Evolutionary conservation across 768 basidiomycete genomes (phyloP).

Genomic region (Pleurotus tuber-regium): DNA sequence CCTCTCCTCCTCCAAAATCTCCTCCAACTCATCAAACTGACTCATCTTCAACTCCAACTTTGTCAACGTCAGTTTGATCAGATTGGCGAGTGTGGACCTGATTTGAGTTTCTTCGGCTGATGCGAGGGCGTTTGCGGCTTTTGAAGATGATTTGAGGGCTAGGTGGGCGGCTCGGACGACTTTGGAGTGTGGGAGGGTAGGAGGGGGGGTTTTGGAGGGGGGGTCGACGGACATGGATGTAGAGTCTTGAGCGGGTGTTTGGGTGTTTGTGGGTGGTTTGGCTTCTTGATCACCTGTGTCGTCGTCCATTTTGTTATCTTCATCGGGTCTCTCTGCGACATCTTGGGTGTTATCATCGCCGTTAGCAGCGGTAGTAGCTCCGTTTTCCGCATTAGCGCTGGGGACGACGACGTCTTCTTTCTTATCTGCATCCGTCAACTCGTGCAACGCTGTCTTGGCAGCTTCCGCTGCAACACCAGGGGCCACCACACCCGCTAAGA

Average conservation of each 20-base stretch:
- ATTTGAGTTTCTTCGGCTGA: slow-evolving; percentile 82
- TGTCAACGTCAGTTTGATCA: slow-evolving; percentile 80
- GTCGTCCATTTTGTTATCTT: slow-evolving; percentile 47
- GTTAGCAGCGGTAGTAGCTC: slow-evolving; percentile 21
- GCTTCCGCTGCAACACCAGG: slow-evolving; percentile 92
- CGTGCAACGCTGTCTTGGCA: slow-evolving; percentile 85
- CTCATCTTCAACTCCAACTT: slow-evolving; percentile 95
- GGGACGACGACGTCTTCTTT: slow-evolving; percentile 25
- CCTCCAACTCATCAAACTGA: slow-evolving; percentile 94
- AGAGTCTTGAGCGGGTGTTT: slow-evolving; percentile 22
- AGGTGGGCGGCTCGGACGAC: slow-evolving; percentile 80
- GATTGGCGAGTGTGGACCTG: slow-evolving; percentile 68
- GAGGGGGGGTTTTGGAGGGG: slow-evolving; percentile 31
- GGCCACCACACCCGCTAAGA: slow-evolving; percentile 89
- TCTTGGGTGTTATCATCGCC: slow-evolving; percentile 25
- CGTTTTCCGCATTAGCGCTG: slow-evolving; percentile 27
- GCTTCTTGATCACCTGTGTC: slow-evolving; percentile 27
- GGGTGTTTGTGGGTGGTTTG: slow-evolving; percentile 14
- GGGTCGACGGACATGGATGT: slow-evolving; percentile 51
- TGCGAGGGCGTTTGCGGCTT: slow-evolving; percentile 78
- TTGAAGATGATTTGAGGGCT: slow-evolving; percentile 87
- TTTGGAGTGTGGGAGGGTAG: slow-evolving; percentile 64
- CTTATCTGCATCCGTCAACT: slow-evolving; percentile 63
- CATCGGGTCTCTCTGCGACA: no score
- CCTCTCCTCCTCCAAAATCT: slow-evolving; percentile 87